phyloP scores from a whole-genome alignment of 495 filamentous ascomycete genomes.

The Lindgomyces ingoldianus region DNA sequence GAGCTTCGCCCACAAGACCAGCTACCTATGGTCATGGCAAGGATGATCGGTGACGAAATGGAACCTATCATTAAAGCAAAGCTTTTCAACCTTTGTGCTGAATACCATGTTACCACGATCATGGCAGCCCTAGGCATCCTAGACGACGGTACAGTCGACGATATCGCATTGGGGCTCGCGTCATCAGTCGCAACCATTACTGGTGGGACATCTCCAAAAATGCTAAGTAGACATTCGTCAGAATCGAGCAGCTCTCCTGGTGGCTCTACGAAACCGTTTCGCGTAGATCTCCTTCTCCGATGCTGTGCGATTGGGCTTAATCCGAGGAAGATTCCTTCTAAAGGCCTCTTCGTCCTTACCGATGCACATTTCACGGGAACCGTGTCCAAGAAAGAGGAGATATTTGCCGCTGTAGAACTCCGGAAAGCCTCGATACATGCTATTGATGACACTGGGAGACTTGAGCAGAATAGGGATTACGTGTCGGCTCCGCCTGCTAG shows the following conservation, averaged over 20 bases:
- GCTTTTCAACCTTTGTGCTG: conserved; percentile 73
- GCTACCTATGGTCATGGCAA: conserved; percentile 69
- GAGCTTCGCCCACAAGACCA: conserved; percentile 37
- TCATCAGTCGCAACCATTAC: conserved; percentile 77
- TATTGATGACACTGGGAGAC: conserved; percentile 70
- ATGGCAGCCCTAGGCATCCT: conserved; percentile 73
- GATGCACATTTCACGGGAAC: conserved; percentile 67
- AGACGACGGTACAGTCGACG: conserved; percentile 62
- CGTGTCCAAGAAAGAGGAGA: conserved; percentile 61
- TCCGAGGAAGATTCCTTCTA: conserved; percentile 71
- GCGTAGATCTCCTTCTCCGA: conserved; percentile 69
- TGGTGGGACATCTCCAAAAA: conserved; percentile 47
- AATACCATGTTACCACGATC: conserved; percentile 81
- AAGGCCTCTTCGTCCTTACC: conserved; percentile 73
- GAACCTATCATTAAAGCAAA: conserved; percentile 88
- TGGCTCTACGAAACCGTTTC: conserved; percentile 53
- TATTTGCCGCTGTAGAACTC: conserved; percentile 64
- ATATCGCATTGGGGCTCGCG: conserved; percentile 72
- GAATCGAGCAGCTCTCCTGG: conserved; percentile 39
- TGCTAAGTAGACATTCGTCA: conserved; percentile 34
- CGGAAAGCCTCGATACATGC: conserved; percentile 80
- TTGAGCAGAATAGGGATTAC: conserved; percentile 34
- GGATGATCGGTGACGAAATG: conserved; percentile 90
- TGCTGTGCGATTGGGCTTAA: conserved; percentile 87
- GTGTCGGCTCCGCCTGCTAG: background rate